These are phyloP conservation scores for Mycena vulgaris DNA, from an alignment of 768 basidiomycete genomes.

Conservation along the genomic window DNA sequence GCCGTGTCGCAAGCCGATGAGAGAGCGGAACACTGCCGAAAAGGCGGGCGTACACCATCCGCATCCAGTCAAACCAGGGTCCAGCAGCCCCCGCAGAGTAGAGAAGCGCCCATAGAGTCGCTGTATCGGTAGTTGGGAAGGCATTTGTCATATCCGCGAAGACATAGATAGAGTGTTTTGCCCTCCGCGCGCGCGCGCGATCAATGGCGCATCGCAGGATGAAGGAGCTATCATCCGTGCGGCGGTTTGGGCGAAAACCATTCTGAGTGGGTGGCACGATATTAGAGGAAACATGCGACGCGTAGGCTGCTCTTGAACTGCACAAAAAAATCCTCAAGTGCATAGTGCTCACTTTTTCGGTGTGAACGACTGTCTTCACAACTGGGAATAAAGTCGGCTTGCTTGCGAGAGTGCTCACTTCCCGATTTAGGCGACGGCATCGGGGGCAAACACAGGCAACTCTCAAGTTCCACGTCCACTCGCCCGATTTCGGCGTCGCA, in stretches of 20 bases:
- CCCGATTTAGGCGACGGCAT: not conserved
- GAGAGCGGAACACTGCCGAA: not conserved
- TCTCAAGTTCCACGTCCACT: slow-evolving; percentile 2
- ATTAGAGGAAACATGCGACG: too few relatives aligned
- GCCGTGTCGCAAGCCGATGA: not conserved
- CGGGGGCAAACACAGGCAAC: not conserved
- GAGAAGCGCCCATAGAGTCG: not conserved
- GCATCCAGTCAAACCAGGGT: not conserved
- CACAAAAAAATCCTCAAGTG: too few relatives aligned
- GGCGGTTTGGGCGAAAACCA: not conserved
- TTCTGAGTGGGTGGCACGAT: not conserved
- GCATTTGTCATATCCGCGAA: not conserved
- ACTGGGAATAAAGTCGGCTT: too few relatives aligned
- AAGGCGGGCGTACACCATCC: not conserved
- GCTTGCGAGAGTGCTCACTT: too few relatives aligned
- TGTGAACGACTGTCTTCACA: too few relatives aligned
- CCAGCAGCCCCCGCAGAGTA: not conserved
- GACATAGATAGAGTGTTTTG: not conserved
- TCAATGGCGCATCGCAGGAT: not conserved
- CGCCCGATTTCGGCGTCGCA: not conserved
- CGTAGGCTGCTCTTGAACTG: too few relatives aligned
- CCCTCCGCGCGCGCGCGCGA: not conserved
- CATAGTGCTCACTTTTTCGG: too few relatives aligned
- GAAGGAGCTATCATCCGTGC: not conserved
- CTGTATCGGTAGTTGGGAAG: not conserved